Evolutionary conservation across 2,329 filamentous ascomycete genomes (phyloP).

Genomic region (Beauveria pseudobassiana): DNA sequence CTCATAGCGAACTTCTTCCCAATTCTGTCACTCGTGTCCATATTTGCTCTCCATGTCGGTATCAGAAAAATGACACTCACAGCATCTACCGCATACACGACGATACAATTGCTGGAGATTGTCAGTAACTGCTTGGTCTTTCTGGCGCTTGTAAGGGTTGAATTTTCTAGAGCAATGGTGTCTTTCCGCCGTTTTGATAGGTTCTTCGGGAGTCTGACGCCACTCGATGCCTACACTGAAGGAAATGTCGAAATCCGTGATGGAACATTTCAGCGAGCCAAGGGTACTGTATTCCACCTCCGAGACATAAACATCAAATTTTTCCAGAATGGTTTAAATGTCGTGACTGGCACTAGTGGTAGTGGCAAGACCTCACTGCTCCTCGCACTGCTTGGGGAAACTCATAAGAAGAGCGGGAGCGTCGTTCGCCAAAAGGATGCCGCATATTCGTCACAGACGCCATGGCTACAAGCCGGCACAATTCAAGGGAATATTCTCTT

Average conservation of each 20-base stretch:
- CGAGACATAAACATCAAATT: conserved; percentile 43
- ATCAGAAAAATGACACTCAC: conserved; percentile 41
- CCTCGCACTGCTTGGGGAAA: conserved; percentile 47
- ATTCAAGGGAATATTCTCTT: conserved; percentile 49
- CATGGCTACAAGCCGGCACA: conserved; percentile 50
- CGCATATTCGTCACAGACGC: conserved; percentile 48
- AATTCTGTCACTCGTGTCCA: conserved; percentile 42
- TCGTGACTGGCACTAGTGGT: conserved; percentile 46
- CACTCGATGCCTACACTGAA: conserved; percentile 38
- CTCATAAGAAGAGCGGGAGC: conserved; percentile 38
- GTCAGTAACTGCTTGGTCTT: conserved; percentile 44
- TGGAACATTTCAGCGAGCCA: conserved; percentile 42
- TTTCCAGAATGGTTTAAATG: conserved; percentile 45
- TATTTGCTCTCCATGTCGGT: conserved; percentile 44
- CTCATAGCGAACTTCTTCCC: conserved; percentile 37
- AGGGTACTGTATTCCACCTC: conserved; percentile 41
- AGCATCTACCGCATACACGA: conserved; percentile 49
- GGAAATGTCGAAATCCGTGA: conserved; percentile 39
- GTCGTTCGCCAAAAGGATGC: conserved; percentile 43
- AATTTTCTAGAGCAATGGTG: conserved; percentile 26
- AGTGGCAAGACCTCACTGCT: conserved; percentile 51
- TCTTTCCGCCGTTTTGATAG: conserved; percentile 45
- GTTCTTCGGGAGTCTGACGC: conserved; percentile 44
- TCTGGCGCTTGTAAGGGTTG: conserved; percentile 31
- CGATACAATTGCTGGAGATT: conserved; percentile 43